Conservation (phyloP, 768 basidiomycete species). For the Podaxis sp. region DNA sequence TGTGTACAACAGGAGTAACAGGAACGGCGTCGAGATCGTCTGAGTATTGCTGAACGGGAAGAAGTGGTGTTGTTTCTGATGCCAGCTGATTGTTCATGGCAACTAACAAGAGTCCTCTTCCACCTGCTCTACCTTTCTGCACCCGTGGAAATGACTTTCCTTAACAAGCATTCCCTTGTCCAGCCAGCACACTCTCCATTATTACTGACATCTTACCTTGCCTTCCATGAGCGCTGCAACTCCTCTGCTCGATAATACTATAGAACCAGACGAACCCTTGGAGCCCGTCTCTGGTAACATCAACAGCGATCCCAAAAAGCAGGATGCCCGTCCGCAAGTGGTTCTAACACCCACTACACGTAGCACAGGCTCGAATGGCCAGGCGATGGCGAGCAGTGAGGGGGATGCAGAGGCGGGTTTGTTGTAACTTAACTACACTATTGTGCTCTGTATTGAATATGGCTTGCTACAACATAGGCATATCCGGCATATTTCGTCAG, state of each 20-base stretch:
- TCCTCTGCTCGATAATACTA: slow-evolving; percentile 68
- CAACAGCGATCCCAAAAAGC: slow-evolving; percentile 24
- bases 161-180: neutral
- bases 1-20: slow-evolving; percentile 19
- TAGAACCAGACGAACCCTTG: slow-evolving; percentile 79
- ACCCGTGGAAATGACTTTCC: neutral
- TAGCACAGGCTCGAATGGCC: slow-evolving; percentile 22
- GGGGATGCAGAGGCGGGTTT: slow-evolving; percentile 77
- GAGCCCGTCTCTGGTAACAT: slow-evolving; percentile 36
- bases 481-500: slow-evolving; percentile 77
- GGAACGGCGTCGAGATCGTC: neutral
- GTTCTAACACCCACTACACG: slow-evolving; percentile 57
- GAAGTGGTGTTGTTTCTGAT: slow-evolving; percentile 10
- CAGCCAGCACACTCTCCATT: neutral
- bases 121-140: neutral
- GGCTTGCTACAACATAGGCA: slow-evolving; percentile 36
- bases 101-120: neutral
- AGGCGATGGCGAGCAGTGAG: slow-evolving; percentile 49
- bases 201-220: neutral
- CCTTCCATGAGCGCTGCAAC: slow-evolving; percentile 55
- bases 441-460: neutral
- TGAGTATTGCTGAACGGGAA: neutral
- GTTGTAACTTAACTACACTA: slow-evolving; percentile 19
- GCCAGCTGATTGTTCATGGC: neutral
- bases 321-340: slow-evolving; percentile 29